Evolutionary conservation across 2,329 filamentous ascomycete species (phyloP).

Genomic region (Exophiala sp.): DNA sequence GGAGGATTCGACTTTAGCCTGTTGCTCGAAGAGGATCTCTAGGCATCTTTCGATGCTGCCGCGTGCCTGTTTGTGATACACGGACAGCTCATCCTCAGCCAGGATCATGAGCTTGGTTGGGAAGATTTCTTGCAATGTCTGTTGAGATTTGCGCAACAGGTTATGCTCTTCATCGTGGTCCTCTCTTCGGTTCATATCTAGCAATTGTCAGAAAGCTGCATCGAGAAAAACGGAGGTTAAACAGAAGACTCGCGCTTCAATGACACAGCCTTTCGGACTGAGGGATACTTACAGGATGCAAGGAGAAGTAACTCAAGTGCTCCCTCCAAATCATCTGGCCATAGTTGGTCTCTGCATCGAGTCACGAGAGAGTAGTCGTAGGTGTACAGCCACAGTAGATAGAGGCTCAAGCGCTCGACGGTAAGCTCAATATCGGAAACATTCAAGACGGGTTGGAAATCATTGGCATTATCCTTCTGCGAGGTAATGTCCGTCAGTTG

Average conservation of each 20-base stretch:
- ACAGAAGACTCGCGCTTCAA: too few species aligned
- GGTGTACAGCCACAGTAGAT: slow-evolving; percentile 3
- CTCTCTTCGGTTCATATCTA: neutral
- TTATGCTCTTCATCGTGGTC: neutral
- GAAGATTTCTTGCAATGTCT: neutral
- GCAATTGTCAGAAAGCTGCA: too few species aligned
- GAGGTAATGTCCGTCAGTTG: neutral
- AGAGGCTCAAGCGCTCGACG: neutral
- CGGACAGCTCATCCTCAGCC: neutral
- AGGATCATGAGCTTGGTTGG: slow-evolving; percentile 1
- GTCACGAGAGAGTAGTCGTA: neutral
- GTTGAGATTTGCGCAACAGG: neutral
- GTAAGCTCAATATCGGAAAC: neutral
- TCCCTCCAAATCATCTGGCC: neutral
- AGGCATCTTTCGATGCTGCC: neutral
- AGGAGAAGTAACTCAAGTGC: neutral
- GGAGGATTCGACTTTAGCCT: neutral
- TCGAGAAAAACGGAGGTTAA: too few species aligned
- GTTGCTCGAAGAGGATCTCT: slow-evolving; percentile 4
- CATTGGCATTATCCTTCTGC: too few species aligned
- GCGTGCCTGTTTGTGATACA: neutral
- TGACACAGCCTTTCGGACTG: too few species aligned
- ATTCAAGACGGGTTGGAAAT: too few species aligned
- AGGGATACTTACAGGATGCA: neutral
- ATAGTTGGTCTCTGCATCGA: neutral